These are phyloP conservation scores for Pseudopyricularia cyperi DNA, from an alignment of 2,329 filamentous ascomycete genomes.

Conservation along the genomic window DNA sequence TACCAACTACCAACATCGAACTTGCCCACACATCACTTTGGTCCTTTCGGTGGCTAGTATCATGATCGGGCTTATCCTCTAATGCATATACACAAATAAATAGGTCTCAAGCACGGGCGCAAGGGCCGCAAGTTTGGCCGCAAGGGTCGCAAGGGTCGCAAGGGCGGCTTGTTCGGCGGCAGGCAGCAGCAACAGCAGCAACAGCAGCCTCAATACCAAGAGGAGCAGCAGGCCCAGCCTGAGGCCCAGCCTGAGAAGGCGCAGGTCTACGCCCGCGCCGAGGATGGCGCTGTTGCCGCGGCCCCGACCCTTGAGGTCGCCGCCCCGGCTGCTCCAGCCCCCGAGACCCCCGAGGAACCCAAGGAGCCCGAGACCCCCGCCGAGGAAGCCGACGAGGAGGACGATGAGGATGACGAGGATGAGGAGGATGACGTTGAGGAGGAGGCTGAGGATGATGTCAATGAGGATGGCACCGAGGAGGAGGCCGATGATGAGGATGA, in stretches of 20 bases:
- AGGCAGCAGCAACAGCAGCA: slow-evolving; percentile 1
- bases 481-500: background rate
- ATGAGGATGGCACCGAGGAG: too few relatives aligned
- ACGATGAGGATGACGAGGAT: too few relatives aligned
- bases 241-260: too few relatives aligned
- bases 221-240: background rate
- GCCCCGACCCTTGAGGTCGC: background rate
- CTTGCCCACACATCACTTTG: background rate
- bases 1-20: background rate
- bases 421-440: background rate
- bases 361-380: background rate
- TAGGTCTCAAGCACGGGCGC: background rate
- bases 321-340: background rate
- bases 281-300: background rate
- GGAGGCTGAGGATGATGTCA: background rate
- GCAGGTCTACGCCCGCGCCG: background rate
- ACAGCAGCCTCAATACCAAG: background rate
- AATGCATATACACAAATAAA: too few relatives aligned
- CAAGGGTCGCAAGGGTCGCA: background rate
- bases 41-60: too few relatives aligned
- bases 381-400: background rate
- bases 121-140: background rate
- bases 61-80: too few relatives aligned
- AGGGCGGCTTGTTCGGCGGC: background rate
- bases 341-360: background rate